These are phyloP conservation scores for Coemansia sp. DNA, from an alignment of 192 early-diverging fungal genomes.

Conservation along the genomic window DNA sequence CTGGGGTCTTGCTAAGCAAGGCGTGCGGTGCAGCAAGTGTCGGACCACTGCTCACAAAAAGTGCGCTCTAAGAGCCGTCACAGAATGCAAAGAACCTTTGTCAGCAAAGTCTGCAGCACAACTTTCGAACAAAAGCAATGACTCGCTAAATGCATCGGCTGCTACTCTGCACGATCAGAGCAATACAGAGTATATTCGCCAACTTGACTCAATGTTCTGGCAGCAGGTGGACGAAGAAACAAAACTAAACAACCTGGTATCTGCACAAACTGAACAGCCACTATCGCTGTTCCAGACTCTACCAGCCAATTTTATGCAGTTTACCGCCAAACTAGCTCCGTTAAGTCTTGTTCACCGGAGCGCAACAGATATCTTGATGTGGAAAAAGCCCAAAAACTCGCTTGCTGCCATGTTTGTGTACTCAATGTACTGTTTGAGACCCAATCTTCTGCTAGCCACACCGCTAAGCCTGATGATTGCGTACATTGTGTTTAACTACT, in stretches of 20 bases:
- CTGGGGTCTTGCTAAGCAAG: slow-evolving; percentile 67
- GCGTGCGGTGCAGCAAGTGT: slow-evolving; percentile 58
- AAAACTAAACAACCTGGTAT: slow-evolving; percentile 31
- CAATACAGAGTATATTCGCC: slow-evolving; percentile 12
- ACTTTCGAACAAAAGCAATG: background rate
- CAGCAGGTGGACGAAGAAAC: slow-evolving; percentile 46
- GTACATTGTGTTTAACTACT: slow-evolving; percentile 42
- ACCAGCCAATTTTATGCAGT: slow-evolving; percentile 54
- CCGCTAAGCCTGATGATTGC: slow-evolving; percentile 42
- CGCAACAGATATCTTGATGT: slow-evolving; percentile 34
- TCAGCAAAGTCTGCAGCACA: background rate
- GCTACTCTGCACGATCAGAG: too few species aligned
- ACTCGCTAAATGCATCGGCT: too few species aligned
- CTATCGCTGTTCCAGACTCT: slow-evolving; percentile 52
- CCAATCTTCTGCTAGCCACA: slow-evolving; percentile 40
- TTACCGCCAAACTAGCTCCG: slow-evolving; percentile 49
- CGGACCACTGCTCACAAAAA: slow-evolving; percentile 53
- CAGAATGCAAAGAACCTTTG: too few species aligned
- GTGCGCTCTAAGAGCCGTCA: slow-evolving; percentile 43
- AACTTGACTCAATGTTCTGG: slow-evolving; percentile 49
- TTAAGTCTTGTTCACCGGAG: slow-evolving; percentile 27
- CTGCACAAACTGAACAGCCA: slow-evolving; percentile 45
- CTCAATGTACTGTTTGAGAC: slow-evolving; percentile 42
- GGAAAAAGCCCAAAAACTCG: slow-evolving; percentile 36
- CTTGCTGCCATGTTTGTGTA: slow-evolving; percentile 41